Evolutionary conservation across 1,139 yeast genomes (phyloP), one percentile per base, ranked within the genome.

Genomic region (Candida frijolesensis): DNA sequence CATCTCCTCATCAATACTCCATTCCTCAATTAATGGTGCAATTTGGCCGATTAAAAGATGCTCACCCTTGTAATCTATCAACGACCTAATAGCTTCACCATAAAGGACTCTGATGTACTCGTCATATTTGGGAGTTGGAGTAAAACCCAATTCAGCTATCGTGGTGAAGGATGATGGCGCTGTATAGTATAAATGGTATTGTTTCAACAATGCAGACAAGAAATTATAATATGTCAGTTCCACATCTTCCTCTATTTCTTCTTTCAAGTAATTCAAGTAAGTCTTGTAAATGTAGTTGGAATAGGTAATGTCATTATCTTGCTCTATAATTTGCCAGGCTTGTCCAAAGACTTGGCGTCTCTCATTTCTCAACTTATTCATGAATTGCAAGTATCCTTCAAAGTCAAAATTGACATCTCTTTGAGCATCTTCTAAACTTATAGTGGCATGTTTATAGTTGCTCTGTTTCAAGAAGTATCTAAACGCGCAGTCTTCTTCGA

Each of bases 351-450:
- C 61, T 1, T 61, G 58, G 12, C 53, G 47, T 52, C 80, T 61
- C 48, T 65, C 68, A 9, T 51, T 44, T 44, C 61, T 59, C 34
- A 75, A 58, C 9, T 63, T 66, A 2, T 62, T 57, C 8, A 66
- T 50, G 50, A 65, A 73, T 40, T 52, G 63, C 51, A 74, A 59
- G 57, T 62, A 76, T 3, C 72, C 71, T 51, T 73, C 75, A 56
- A 72, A 74, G 53, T 76, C 78, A 51, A 76, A 76, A 44, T 72
- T 65, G 10, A 65, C 71, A 54, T 71, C 64, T 41, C 65, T 62
- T 52, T 70, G 66, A 0, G 70, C 72, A 41, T 68, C 73, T 15
- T 58, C 59, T 14, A 72, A 60, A 4, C 62, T 52, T 1, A 54
- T 38, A 7, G 51, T 51, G 10, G 44, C 47, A 18, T 48, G 19